phyloP scores from a whole-genome alignment of 208 protist genomes.

The Trypanosoma theileri region DNA sequence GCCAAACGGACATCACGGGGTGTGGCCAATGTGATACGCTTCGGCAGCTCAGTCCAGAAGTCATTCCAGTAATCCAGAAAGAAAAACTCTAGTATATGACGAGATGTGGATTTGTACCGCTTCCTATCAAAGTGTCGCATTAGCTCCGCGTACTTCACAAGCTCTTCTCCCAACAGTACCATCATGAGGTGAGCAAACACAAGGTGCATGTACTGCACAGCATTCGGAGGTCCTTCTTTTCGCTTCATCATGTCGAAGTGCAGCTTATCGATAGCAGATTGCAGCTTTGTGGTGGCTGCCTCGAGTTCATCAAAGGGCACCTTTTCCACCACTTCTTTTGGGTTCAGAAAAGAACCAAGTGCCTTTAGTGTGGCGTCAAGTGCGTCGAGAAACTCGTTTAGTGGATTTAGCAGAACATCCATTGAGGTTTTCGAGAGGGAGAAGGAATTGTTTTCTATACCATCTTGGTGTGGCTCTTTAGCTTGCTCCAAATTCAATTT shows the following conservation, averaged over 20 bases:
- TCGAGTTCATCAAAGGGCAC: constrained; percentile 53
- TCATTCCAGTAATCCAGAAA: constrained; percentile 56
- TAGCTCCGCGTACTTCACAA: constrained; percentile 44
- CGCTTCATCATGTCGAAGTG: constrained; percentile 45
- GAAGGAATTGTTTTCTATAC: neutral
- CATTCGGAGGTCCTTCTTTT: constrained; percentile 26
- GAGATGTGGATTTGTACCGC: constrained; percentile 45
- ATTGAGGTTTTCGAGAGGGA: constrained; percentile 21
- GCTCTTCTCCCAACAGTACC: constrained; percentile 43
- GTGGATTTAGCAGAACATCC: constrained; percentile 18
- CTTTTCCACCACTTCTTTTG: constrained; percentile 27
- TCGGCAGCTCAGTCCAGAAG: constrained; percentile 69
- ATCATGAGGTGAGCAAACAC: constrained; percentile 58
- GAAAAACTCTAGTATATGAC: constrained; percentile 55
- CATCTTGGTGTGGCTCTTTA: neutral
- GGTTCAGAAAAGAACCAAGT: constrained; percentile 45
- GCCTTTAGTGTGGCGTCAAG: constrained; percentile 37
- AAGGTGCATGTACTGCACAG: constrained; percentile 47
- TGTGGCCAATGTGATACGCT: constrained; percentile 54
- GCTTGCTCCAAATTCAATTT: constrained; percentile 28
- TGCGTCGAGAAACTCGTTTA: constrained; percentile 31
- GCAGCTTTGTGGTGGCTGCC: constrained; percentile 33
- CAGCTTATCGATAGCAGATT: constrained; percentile 41
- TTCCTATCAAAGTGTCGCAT: constrained; percentile 54
- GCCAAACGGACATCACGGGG: constrained; percentile 63